A percentile compares a stretch with the other conserved stretches of the same genome.
phyloP scores from a whole-genome alignment of 768 basidiomycete genomes.

The Dacryopinax spathularia region DNA sequence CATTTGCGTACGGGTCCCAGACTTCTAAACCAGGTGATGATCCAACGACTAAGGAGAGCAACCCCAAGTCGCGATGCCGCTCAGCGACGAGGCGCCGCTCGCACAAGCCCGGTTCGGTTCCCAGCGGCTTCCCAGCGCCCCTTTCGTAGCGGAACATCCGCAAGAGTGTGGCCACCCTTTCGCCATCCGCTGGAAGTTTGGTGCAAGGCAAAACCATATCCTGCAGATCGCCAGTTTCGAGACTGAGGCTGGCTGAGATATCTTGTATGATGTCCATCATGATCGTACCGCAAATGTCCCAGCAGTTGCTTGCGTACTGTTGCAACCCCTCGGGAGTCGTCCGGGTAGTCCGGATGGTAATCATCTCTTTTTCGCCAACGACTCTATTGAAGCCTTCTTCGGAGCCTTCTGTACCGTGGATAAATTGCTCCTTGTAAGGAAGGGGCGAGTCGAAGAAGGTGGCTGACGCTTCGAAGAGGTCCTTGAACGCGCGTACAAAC shows the following conservation, averaged over 20 bases:
- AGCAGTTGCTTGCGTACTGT: conserved; percentile 1
- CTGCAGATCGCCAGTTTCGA: conserved; percentile 4
- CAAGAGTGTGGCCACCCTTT: conserved; percentile 11
- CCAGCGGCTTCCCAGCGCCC: neutral
- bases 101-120: neutral
- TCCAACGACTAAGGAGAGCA: conserved; percentile 14
- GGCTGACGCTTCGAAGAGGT: neutral
- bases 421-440: neutral
- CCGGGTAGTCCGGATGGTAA: conserved; percentile 11
- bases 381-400: conserved; percentile 14
- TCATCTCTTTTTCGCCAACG: conserved; percentile 12
- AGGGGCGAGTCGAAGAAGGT: neutral
- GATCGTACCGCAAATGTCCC: conserved; percentile 9
- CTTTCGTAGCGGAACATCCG: conserved; percentile 15
- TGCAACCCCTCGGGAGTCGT: conserved; percentile 4
- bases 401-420: conserved; percentile 7
- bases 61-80: conserved; percentile 13
- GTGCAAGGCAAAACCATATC: conserved; percentile 5
- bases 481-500: neutral
- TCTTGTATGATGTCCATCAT: conserved; percentile 10
- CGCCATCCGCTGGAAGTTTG: conserved; percentile 4
- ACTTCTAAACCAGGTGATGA: conserved; percentile 13
- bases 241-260: conserved; percentile 10
- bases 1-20: conserved; percentile 5
- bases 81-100: conserved; percentile 11